Base-by-base conservation (phyloP, 2,329 filamentous ascomycete genomes). In the Venturia carpophila region DNA sequence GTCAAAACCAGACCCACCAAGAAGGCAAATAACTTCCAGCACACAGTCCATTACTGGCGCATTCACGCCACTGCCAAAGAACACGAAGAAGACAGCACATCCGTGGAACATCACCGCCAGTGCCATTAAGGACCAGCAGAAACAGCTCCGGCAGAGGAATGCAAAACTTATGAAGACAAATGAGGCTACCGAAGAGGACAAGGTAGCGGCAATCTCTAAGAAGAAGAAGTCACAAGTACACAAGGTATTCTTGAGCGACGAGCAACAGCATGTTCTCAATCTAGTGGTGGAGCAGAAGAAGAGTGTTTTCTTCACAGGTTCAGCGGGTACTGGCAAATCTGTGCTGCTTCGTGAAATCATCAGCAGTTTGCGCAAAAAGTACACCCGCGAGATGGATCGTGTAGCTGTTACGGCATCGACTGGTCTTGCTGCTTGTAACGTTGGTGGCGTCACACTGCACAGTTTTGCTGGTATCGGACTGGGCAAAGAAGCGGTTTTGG, bases 271-370 rank as follows among this genome's bases (percentile, higher is more conserved):
- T 66, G 91, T 99, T 13, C 80, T 95, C 66, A 86, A 91, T 58
- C 80, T 97, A 24, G 93, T 99, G 11, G 83, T 91, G 9, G 84
- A 94, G 27, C 79, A 90, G 68, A 84, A 84, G 66, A 88, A 92
- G 74, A 97, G 93, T 70, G 92, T 97, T 2, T 99, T 99, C 79
- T 99, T 99, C 75, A 99, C 94, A 0, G 94, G 94, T 70, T 96
- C 94, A 66, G 94, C 94, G 66, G 92, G 86, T 81, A 97, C 94
- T 5, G 94, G 94, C 75, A 99, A 99, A 80, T 99, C 94, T 1
- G 93, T 99, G 4, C 78, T 99, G 66, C 91, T 99, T 83, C 85
- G 92, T 68, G 87, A 95, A 69, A 96, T 97, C 67, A 97, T 99
- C 70, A 79, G 84, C 5, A 86, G 89, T 4, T 74, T 99, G 62